Evolutionary conservation across 345 rosid genomes (phyloP), one percentile per base, ranked within the genome.

Genomic region (Populus euphratica): DNA sequence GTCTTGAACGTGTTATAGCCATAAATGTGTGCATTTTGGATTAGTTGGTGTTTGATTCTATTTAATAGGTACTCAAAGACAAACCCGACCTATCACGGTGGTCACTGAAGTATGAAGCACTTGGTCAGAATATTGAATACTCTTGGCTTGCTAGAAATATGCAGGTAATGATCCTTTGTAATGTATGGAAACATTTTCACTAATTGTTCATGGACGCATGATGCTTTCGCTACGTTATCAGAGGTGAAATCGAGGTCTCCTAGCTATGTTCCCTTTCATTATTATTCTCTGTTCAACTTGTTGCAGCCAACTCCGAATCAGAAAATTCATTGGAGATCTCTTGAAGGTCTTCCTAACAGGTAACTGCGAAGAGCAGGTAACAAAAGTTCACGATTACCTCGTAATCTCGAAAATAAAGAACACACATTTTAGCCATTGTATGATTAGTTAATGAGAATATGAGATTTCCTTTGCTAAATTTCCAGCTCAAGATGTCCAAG

Each of bases 111-210:
- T 92, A 92, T 83, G 80, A 83, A 54, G 99, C 98, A n/a, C 91
- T 93, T 70, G 98, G 95, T 83, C 94, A 81, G 49, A 83, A 89
- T 81, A 82, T 96, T 62, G 95, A 96, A 66, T 96, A 62, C 80
- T 86, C 99, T 73, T 96, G 99, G 99, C 96, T 93, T 76, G 94
- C 98, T 72, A 86, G 89, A 85, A 93, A 92, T 83, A 84, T 96
- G 93, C 94, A 93, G 92, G 98, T 90, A 82, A 83, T 74, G 31
- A 8, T 67, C 78, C 61, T 25, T 35, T 62, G 29, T 59, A 13
- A 0, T 50, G 29, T n/a, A 10, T 59, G 16, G 29, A 23, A n/a
- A 59, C 63, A 59, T 59, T 59, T 59, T 59, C 63, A 59, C 29
- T 23, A 59, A n/a, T 59, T 8, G 25, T 54, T 54, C n/a, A 21